Evolutionary conservation across 257 asterid species (phyloP).

Genomic region (Solanum pennellii): DNA sequence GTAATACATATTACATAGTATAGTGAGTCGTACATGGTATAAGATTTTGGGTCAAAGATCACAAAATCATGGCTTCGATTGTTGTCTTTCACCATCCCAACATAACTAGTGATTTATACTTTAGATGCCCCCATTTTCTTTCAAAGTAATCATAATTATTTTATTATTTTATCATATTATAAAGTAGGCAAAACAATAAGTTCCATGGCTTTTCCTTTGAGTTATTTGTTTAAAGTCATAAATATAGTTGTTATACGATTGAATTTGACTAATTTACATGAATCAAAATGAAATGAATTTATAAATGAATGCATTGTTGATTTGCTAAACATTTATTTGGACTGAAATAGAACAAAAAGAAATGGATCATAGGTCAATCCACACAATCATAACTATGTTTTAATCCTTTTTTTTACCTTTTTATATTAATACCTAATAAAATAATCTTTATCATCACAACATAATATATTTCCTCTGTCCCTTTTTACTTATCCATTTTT

Average conservation of each 20-base stretch:
- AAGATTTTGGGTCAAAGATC: slow-evolving; percentile 12
- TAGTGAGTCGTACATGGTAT: not conserved
- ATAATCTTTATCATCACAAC: no score
- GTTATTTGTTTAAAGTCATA: not conserved
- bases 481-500: no score
- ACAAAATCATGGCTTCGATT: slow-evolving; percentile 17
- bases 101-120: slow-evolving; percentile 26
- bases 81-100: slow-evolving; percentile 43
- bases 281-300: not conserved
- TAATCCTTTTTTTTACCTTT: not conserved
- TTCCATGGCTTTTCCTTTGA: not conserved
- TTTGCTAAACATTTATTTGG: no score
- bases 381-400: not conserved
- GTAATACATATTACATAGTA: not conserved
- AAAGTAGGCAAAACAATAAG: slow-evolving; percentile 12
- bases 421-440: no score
- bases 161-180: slow-evolving; percentile 1
- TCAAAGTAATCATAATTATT: slow-evolving; percentile 25
- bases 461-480: no score
- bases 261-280: not conserved
- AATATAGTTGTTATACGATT: not conserved
- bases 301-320: not conserved
- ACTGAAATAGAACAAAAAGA: no score
- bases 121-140: slow-evolving; percentile 19
- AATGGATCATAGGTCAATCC: not conserved